Evolutionary conservation across 805 yeast genomes (phyloP).

Genomic region (Wickerhamomyces strasburgensis): DNA sequence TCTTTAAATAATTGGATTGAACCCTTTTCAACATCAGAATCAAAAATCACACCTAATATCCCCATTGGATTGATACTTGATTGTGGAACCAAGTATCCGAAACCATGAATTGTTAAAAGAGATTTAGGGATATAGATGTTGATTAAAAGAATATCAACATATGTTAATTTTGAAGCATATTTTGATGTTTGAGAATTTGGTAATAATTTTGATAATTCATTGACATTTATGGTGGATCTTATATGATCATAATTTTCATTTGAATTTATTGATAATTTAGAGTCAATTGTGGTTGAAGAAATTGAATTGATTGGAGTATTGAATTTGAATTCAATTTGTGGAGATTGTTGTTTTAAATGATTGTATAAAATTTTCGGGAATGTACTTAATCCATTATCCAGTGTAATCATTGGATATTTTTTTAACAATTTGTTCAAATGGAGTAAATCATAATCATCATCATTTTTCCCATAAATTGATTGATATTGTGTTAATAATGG

Average conservation of each 20-base stretch:
- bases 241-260: slow-evolving; percentile 44
- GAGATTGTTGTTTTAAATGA: slow-evolving; percentile 28
- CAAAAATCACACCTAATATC: slow-evolving; percentile 84
- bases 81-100: slow-evolving; percentile 83
- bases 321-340: slow-evolving; percentile 38
- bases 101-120: slow-evolving; percentile 53
- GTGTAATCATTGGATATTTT: slow-evolving; percentile 56
- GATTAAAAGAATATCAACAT: slow-evolving; percentile 52
- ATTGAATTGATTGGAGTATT: slow-evolving; percentile 22
- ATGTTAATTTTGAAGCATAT: slow-evolving; percentile 21
- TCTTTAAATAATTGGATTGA: slow-evolving; percentile 28
- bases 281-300: background rate
- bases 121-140: slow-evolving; percentile 56
- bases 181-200: slow-evolving; percentile 9
- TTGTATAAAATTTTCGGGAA: slow-evolving; percentile 42
- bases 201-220: slow-evolving; percentile 33
- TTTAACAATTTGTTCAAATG: slow-evolving; percentile 32
- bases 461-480: slow-evolving; percentile 33
- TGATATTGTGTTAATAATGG: slow-evolving; percentile 35
- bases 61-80: slow-evolving; percentile 42
- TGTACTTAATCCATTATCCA: slow-evolving; percentile 51
- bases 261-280: slow-evolving; percentile 6
- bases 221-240: slow-evolving; percentile 52
- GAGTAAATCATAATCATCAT: slow-evolving; percentile 33
- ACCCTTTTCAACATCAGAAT: slow-evolving; percentile 73